Percentiles rank a stretch among this genome's conserved stretches.
Conservation (phyloP, 345 rosid genomes). For the Pistacia vera region DNA sequence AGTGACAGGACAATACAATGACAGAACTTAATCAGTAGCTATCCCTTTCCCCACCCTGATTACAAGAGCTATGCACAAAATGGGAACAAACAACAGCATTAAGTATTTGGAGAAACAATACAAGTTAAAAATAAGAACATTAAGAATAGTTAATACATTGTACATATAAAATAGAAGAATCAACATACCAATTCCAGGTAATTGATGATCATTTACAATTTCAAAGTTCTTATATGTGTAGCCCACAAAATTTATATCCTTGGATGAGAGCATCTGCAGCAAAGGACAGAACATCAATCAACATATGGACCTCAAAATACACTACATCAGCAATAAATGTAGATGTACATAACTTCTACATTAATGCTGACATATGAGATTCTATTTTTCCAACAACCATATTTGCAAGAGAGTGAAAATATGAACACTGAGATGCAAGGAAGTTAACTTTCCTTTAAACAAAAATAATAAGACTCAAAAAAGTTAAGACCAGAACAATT, state of each 20-base stretch:
- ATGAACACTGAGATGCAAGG: not conserved
- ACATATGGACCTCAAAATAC: not conserved
- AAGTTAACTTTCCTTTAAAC: not conserved
- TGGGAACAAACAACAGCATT: not conserved
- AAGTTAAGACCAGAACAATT: not conserved
- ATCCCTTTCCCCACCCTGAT: not conserved
- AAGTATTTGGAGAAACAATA: not conserved
- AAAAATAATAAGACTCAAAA: not conserved
- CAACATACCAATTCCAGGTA: slow-evolving; percentile 84
- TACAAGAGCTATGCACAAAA: slow-evolving; percentile 9
- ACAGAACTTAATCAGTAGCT: not conserved
- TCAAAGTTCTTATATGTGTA: slow-evolving; percentile 98
- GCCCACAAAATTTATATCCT: slow-evolving; percentile 95
- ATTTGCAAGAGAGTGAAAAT: not conserved
- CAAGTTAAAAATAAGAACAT: slow-evolving; percentile 21
- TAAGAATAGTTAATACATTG: not conserved
- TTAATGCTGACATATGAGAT: not conserved
- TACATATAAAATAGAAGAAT: not conserved
- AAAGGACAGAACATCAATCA: slow-evolving; percentile 12
- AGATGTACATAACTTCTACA: not conserved
- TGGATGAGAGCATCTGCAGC: slow-evolving; percentile 92
- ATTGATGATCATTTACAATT: slow-evolving; percentile 83
- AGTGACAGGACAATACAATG: not conserved
- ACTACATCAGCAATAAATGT: slow-evolving; percentile 3
- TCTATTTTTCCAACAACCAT: not conserved